Evolutionary conservation across 108 stramenopile species (phyloP), one percentile per base, ranked within the genome.

Genomic region (Nitzschia inconspicua): DNA sequence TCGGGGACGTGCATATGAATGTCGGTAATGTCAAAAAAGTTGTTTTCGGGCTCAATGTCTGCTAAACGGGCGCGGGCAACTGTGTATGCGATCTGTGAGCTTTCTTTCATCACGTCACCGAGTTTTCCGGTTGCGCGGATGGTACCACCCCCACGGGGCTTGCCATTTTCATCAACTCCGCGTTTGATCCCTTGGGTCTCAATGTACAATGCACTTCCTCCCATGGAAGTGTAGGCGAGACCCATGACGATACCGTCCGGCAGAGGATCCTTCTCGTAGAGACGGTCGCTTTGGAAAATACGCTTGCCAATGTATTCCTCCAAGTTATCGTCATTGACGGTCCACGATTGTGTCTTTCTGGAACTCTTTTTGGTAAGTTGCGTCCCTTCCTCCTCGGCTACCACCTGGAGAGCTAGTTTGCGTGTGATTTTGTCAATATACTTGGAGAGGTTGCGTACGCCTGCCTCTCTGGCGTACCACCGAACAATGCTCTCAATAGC

Each of bases 1-100:
- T 99, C 98, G 4, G 98, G 98, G n/a, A 99, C 97, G 68, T 99
- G 98, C 85, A 98, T 81, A 63, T 99, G 98, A 24, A 99, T 68
- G 43, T 97, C 91, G 18, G 63, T 77, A 35, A 68, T 77, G 52
- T 97, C 93, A 54, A 90, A 94, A 49, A 71, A 94, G 19, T 68
- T 29, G 64, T 86, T 90, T 9, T 50, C 20, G 18, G 75, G 78
- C 24, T 86, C 78, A 51, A 85, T 63, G 7, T 84, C 82, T 24
- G 79, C 70, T 24, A 97, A 60, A 25, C 88, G 55, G 34, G 86
- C 75, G 27, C 96, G 78, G n/a, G 97, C 95, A 6, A 95, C 91
- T 5, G 96, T 95, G 64, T 96, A 87, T 0, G 97, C 96, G 44
- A 99, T 97, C 53, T 91, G 86, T 8, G 88, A 73, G 47, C 85